phyloP scores from a whole-genome alignment of 169 alveolate species.

The Plasmodium falciparum region DNA sequence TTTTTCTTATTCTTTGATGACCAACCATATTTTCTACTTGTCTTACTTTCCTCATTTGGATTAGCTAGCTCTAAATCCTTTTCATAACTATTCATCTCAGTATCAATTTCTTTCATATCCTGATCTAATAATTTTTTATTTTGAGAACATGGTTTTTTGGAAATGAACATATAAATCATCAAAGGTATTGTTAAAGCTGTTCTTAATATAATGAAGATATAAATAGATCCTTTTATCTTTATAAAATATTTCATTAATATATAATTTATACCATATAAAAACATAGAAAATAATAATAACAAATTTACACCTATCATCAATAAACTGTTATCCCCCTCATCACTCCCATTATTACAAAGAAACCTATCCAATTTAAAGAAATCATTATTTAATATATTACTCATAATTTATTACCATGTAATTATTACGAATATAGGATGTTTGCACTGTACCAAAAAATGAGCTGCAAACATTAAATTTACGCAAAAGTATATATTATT shows the following conservation, averaged over 20 bases:
- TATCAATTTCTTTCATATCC: not conserved
- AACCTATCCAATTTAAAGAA: slow-evolving; percentile 4
- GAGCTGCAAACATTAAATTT: too few relatives aligned
- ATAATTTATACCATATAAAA: slow-evolving; percentile 70
- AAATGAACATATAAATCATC: slow-evolving; percentile 33
- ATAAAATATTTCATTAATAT: slow-evolving; percentile 67
- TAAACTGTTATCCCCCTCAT: slow-evolving; percentile 5
- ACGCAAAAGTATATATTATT: too few relatives aligned
- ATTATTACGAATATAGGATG: too few relatives aligned
- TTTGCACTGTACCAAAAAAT: not conserved
- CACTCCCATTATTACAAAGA: not conserved
- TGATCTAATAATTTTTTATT: slow-evolving; percentile 47
- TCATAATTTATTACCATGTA: slow-evolving; percentile 15
- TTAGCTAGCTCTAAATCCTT: slow-evolving; percentile 5
- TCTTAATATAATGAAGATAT: slow-evolving; percentile 51
- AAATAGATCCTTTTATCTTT: slow-evolving; percentile 58
- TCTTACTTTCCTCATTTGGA: not conserved
- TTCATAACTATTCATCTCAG: not conserved
- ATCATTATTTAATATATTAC: slow-evolving; percentile 31
- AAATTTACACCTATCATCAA: slow-evolving; percentile 23
- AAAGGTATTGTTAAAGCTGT: slow-evolving; percentile 43
- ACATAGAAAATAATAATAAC: slow-evolving; percentile 51
- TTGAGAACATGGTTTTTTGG: slow-evolving; percentile 41
- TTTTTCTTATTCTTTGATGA: slow-evolving; percentile 1
- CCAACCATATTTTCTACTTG: too few relatives aligned